Evolutionary conservation across 352 stramenopile genomes (phyloP).

Genomic region (Phytophthora citrophthora): DNA sequence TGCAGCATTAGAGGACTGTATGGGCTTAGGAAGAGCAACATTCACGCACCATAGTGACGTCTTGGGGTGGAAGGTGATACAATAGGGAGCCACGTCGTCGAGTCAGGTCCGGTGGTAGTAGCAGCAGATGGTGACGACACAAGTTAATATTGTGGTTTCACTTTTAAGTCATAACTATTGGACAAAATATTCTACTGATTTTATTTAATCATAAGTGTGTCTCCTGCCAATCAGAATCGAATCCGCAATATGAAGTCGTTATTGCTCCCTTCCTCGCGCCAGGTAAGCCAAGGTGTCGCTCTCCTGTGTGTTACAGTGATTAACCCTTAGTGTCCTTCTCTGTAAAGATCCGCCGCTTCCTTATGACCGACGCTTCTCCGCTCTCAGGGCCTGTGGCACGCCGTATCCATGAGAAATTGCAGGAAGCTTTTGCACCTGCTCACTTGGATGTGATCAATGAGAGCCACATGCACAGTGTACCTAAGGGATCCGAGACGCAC

Average conservation of each 20-base stretch:
- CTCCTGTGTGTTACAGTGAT: background rate
- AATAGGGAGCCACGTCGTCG: conserved; percentile 16
- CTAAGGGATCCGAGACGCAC: conserved; percentile 94
- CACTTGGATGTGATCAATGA: conserved; percentile 94
- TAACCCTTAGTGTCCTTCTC: background rate
- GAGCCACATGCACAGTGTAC: conserved; percentile 96
- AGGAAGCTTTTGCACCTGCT: conserved; percentile 57
- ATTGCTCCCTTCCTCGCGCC: conserved; percentile 3
- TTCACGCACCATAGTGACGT: conserved; percentile 21
- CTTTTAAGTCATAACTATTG: no score
- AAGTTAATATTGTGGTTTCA: background rate
- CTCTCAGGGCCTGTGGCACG: conserved; percentile 51
- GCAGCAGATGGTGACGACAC: background rate
- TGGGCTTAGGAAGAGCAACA: background rate
- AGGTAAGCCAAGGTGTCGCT: conserved; percentile 4
- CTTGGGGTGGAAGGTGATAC: conserved; percentile 1
- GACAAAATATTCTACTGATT: background rate
- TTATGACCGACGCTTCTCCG: conserved; percentile 42
- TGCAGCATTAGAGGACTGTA: background rate
- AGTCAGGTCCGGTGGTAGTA: conserved; percentile 3
- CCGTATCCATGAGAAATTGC: conserved; percentile 75
- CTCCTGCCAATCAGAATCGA: conserved; percentile 34
- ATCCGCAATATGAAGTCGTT: conserved; percentile 6
- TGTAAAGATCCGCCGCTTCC: conserved; percentile 17
- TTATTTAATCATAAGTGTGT: conserved; percentile 5